These are phyloP conservation scores for Colletotrichum sp. DNA, from an alignment of 2,329 filamentous ascomycete species.

Conservation along the genomic window DNA sequence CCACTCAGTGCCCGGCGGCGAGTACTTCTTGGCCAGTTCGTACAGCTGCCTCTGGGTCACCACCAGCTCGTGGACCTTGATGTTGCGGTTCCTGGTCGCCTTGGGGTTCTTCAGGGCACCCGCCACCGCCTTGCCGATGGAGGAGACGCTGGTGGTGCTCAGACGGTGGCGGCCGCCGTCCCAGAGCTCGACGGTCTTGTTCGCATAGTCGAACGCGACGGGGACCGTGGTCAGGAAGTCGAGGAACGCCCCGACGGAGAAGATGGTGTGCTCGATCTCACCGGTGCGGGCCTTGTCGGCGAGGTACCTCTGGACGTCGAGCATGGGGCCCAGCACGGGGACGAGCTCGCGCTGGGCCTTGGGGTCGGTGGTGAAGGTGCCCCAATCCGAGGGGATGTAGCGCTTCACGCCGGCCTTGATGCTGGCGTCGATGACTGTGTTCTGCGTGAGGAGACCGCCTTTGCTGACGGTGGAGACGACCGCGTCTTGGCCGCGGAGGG, in stretches of 20 bases:
- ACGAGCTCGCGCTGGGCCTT: constrained; percentile 42
- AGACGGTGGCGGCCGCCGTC: constrained; percentile 53
- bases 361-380: constrained; percentile 31
- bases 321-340: constrained; percentile 54
- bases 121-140: constrained; percentile 51
- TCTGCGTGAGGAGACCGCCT: constrained; percentile 42
- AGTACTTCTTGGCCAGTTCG: constrained; percentile 26
- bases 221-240: constrained; percentile 54
- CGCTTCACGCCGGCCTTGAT: constrained; percentile 62
- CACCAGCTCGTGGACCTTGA: constrained; percentile 56
- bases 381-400: constrained; percentile 67
- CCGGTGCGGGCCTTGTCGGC: constrained; percentile 42
- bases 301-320: constrained; percentile 43
- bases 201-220: background rate
- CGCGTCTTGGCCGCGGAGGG: constrained; percentile 63
- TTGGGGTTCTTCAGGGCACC: constrained; percentile 48
- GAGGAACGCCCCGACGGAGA: constrained; percentile 61
- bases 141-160: constrained; percentile 49
- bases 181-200: constrained; percentile 43
- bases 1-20: constrained; percentile 6
- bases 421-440: constrained; percentile 59
- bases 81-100: constrained; percentile 55
- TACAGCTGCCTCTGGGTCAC: constrained; percentile 57
- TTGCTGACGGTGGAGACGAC: constrained; percentile 55
- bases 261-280: constrained; percentile 57